Evolutionary conservation across 139 green algal species (phyloP), one percentile per base, ranked within the genome.

Genomic region (Tetraselmis striata): DNA sequence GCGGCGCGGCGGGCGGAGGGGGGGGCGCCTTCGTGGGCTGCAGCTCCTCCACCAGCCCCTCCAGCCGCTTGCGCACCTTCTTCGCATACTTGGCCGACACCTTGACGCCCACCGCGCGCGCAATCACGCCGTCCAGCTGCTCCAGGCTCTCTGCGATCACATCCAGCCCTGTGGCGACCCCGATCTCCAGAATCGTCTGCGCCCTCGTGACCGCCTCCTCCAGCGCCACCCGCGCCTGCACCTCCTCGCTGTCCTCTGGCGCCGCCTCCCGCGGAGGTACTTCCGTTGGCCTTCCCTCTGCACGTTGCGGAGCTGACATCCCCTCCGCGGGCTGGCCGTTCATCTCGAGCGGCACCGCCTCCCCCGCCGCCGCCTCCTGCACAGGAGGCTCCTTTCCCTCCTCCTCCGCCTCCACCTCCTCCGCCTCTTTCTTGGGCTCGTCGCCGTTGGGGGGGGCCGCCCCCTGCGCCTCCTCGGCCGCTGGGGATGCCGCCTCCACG

Each of bases 1-100:
- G n/a, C n/a, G n/a, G n/a, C n/a, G n/a, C n/a, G n/a, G n/a, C n/a
- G n/a, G n/a, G n/a, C n/a, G n/a, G n/a, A n/a, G n/a, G n/a, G n/a
- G n/a, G n/a, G n/a, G n/a, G n/a, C n/a, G n/a, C n/a, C n/a, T n/a
- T n/a, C n/a, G n/a, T n/a, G n/a, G n/a, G n/a, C n/a, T n/a, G n/a
- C 59, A 27, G 23, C 59, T 75, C 24, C 31, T 91, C 88, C 29
- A 90, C 78, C 59, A 83, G 31, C 31, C 30, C 27, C 28, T 90
- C 85, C 83, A 91, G 76, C 32, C 87, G 86, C 79, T 82, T 82
- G 31, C 89, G 84, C 31, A 92, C 82, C 77, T 93, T 93, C 80
- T 92, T 92, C 31, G 81, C 87, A 59, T 93, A 92, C 88, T 93
- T 93, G 26, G 85, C 88, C 23, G 76, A 83, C 32, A 93, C 89